Evolutionary conservation across 305 asterid genomes (phyloP).

Genomic region (Fraxinus paxiana): DNA sequence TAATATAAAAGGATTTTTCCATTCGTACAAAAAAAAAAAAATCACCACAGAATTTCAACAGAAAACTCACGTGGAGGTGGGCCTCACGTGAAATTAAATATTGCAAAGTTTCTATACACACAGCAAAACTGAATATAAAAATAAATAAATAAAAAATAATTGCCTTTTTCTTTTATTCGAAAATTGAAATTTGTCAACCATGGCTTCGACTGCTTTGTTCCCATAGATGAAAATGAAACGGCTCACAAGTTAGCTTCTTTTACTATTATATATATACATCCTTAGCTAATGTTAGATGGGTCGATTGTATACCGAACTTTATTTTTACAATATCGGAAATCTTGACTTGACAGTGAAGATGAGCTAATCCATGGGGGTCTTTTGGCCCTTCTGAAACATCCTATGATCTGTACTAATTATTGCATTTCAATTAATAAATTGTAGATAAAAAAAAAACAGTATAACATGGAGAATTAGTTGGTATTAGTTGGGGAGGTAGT

Average conservation of each 20-base stretch:
- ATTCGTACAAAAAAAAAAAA: too few relatives aligned
- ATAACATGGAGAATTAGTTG: constrained; percentile 12
- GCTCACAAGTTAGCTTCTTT: not conserved
- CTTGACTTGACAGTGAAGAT: not conserved
- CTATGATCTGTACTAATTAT: not conserved
- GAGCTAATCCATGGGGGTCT: not conserved
- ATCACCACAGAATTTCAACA: too few relatives aligned
- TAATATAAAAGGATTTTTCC: not conserved
- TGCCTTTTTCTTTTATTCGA: not conserved
- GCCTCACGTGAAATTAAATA: too few relatives aligned
- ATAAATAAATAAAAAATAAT: too few relatives aligned
- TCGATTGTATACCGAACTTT: not conserved
- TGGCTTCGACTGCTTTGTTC: not conserved
- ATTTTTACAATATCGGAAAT: not conserved
- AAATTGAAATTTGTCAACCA: not conserved
- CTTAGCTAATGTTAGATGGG: not conserved
- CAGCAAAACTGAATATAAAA: not conserved
- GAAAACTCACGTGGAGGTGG: too few relatives aligned
- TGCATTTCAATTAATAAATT: not conserved
- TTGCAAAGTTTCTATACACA: too few relatives aligned
- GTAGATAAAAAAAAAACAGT: not conserved
- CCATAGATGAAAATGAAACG: not conserved
- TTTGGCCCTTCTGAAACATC: not conserved
- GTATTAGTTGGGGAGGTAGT: constrained; percentile 11
- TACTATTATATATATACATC: not conserved